phyloP scores from a whole-genome alignment of 2,329 filamentous ascomycete genomes.

The Diplodia sapinea region DNA sequence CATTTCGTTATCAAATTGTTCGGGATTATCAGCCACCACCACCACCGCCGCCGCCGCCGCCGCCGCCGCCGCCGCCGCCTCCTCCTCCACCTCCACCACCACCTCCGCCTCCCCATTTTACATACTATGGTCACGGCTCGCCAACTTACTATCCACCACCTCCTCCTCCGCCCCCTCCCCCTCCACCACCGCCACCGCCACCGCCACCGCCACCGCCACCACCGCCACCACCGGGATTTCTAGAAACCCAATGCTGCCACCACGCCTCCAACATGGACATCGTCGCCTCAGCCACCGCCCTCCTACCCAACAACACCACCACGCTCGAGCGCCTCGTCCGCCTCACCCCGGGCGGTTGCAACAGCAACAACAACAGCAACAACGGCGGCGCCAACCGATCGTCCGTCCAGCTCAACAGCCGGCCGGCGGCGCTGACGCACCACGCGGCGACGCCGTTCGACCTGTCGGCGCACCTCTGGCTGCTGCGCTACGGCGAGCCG shows the following conservation, averaged over 20 bases:
- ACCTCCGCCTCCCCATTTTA: background rate
- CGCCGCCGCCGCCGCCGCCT: background rate
- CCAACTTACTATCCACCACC: background rate
- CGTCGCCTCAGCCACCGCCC: background rate
- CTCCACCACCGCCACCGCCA: background rate
- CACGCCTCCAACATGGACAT: background rate
- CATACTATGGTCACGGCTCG: background rate
- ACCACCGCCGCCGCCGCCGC: background rate
- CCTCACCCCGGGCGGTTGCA: background rate
- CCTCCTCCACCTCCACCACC: background rate
- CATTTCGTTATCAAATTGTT: background rate
- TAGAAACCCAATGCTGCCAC: background rate
- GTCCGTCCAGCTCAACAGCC: background rate
- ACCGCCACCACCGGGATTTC: background rate
- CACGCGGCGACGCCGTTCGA: constrained; percentile 23
- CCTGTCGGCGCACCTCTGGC: constrained; percentile 21
- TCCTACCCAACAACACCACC: background rate
- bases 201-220: background rate
- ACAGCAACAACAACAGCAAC: too few relatives aligned
- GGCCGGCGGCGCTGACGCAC: constrained; percentile 18
- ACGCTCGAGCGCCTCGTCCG: constrained; percentile 21
- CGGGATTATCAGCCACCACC: background rate
- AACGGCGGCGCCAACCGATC: too few relatives aligned
- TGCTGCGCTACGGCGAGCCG: constrained; percentile 23
- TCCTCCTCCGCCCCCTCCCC: background rate